These are phyloP conservation scores for Trametes pubescens DNA, from an alignment of 1,284 basidiomycete genomes.

Conservation along the genomic window DNA sequence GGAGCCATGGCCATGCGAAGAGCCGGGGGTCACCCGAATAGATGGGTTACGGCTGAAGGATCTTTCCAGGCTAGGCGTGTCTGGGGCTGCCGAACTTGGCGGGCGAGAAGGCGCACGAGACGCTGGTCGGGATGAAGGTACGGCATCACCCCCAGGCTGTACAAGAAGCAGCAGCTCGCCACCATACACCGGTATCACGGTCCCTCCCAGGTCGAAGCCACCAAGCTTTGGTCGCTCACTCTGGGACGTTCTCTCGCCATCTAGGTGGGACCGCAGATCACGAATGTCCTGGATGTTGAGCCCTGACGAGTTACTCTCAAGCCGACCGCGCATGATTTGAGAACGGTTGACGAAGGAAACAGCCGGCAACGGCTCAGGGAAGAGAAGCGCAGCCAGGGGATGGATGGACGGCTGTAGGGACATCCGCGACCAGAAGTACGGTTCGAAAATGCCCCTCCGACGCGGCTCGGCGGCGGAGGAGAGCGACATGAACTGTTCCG, in stretches of 20 bases:
- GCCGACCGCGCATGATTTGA: conserved; percentile 66
- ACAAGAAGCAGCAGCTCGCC: conserved; percentile 78
- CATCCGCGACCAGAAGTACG: conserved; percentile 71
- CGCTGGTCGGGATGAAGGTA: conserved; percentile 59
- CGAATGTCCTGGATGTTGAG: conserved; percentile 61
- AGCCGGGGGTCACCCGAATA: conserved; percentile 75
- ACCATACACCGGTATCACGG: conserved; percentile 74
- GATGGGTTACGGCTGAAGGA: conserved; percentile 67
- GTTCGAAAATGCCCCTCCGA: conserved; percentile 74
- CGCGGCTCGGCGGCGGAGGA: conserved; percentile 79
- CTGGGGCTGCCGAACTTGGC: conserved; percentile 60
- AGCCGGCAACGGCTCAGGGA: conserved; percentile 75
- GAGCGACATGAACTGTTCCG: conserved; percentile 80
- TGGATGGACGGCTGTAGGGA: conserved; percentile 51
- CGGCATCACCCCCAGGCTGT: conserved; percentile 52
- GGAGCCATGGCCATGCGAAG: conserved; percentile 66
- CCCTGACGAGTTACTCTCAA: conserved; percentile 60
- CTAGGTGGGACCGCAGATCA: conserved; percentile 41
- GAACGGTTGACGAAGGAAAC: conserved; percentile 72
- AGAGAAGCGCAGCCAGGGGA: conserved; percentile 72
- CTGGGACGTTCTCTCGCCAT: conserved; percentile 35
- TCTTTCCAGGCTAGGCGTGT: conserved; percentile 49
- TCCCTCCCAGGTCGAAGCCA: conserved; percentile 63
- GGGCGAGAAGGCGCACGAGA: conserved; percentile 70
- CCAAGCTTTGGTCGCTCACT: conserved; percentile 33